phyloP scores from a whole-genome alignment of 805 yeast genomes.

The Kuraishia piskuri region DNA sequence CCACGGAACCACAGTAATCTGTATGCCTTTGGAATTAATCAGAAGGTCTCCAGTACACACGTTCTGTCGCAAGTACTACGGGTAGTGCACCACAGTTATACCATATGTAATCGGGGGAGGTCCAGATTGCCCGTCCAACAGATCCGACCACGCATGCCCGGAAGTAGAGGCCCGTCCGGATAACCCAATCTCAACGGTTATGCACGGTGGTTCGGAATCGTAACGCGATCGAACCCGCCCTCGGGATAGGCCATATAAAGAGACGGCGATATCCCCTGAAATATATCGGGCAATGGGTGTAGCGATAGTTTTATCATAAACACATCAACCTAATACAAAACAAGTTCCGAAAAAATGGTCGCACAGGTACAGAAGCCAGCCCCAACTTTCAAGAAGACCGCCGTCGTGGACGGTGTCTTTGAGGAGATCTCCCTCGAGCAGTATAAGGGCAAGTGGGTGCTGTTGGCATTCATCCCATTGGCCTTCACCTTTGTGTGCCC shows the following conservation, averaged over 20 bases:
- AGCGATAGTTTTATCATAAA: no score
- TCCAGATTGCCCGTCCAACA: background rate
- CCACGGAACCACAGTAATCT: no score
- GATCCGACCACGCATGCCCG: background rate
- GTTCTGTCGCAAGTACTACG: no score
- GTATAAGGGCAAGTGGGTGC: conserved; percentile 97
- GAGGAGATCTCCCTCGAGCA: conserved; percentile 93
- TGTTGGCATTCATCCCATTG: conserved; percentile 94
- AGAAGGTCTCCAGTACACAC: no score
- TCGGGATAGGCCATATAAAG: no score
- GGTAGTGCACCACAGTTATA: background rate
- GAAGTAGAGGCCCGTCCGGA: background rate
- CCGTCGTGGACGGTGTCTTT: conserved; percentile 93
- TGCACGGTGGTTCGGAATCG: no score
- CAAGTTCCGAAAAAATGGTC: conserved; percentile 77
- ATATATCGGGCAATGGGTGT: no score
- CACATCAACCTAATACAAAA: no score
- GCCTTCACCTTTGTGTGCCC: conserved; percentile 99
- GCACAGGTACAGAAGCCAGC: conserved; percentile 93
- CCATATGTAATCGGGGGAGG: background rate
- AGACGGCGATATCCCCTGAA: no score
- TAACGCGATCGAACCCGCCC: no score
- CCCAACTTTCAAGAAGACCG: conserved; percentile 92
- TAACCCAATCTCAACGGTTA: background rate
- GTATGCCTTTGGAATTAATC: no score